phyloP scores from a whole-genome alignment of 441 rosid genomes.

The Flueggea neowawraea region DNA sequence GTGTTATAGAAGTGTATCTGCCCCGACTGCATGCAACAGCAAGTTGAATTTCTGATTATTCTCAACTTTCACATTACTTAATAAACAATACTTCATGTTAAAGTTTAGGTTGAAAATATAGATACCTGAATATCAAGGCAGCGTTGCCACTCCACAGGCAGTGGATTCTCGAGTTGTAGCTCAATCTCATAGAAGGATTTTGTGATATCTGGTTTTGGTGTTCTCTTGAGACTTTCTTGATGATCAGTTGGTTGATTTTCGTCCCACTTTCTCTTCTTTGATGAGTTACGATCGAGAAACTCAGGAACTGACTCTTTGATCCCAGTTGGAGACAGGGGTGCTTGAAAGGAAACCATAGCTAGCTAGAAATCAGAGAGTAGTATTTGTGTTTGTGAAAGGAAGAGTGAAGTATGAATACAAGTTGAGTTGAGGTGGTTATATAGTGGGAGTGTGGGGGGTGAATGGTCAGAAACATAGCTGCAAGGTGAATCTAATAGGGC shows the following conservation, averaged over 20 bases:
- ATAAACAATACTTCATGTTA: too few relatives aligned
- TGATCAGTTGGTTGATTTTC: constrained; percentile 9
- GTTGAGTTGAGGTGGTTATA: constrained; percentile 16
- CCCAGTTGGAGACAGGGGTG: constrained; percentile 30
- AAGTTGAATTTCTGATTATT: not conserved
- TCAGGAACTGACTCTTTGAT: constrained; percentile 20
- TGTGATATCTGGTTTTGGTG: constrained; percentile 21
- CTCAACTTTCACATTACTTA: too few relatives aligned
- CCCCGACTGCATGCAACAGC: constrained; percentile 41
- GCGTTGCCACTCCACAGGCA: constrained; percentile 66
- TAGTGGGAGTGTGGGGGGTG: constrained; percentile 17
- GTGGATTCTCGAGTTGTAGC: constrained; percentile 65
- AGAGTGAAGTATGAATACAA: not conserved
- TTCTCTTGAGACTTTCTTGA: constrained; percentile 21
- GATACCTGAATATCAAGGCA: constrained; percentile 72
- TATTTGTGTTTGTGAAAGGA: too few relatives aligned
- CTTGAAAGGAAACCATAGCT: constrained; percentile 52
- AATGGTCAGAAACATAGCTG: constrained; percentile 3
- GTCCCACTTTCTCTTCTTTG: constrained; percentile 54
- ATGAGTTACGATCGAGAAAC: constrained; percentile 13
- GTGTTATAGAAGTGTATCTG: constrained; percentile 52
- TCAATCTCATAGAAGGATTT: constrained; percentile 40
- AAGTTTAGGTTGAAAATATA: not conserved
- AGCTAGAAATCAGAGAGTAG: not conserved
- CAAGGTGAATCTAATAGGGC: constrained; percentile 20